A percentile compares a stretch with the other conserved stretches of the same genome.
These are phyloP conservation scores for Helotiales sp. DNA, from an alignment of 2,329 filamentous ascomycete species.

Conservation along the genomic window DNA sequence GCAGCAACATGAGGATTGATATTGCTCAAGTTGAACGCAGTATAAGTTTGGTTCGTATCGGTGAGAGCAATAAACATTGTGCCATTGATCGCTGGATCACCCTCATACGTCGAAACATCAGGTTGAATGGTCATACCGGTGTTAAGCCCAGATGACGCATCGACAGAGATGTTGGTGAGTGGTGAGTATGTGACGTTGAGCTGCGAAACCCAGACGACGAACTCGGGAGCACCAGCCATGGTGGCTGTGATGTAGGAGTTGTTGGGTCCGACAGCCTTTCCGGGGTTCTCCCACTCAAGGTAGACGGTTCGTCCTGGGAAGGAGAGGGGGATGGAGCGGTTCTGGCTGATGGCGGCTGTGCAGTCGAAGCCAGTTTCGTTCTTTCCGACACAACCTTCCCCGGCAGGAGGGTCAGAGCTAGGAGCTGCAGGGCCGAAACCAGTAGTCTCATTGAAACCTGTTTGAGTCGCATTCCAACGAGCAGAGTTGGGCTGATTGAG, in stretches of 20 bases:
- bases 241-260: conserved; percentile 74
- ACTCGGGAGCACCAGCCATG: conserved; percentile 59
- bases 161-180: conserved; percentile 50
- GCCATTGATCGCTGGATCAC: conserved; percentile 58
- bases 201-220: conserved; percentile 75
- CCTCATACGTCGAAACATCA: conserved; percentile 59
- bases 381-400: conserved; percentile 57
- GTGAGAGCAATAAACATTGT: conserved; percentile 81
- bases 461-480: conserved; percentile 62
- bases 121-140: conserved; percentile 66
- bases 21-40: conserved; percentile 73
- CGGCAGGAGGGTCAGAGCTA: conserved; percentile 38
- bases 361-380: conserved; percentile 57
- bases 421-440: conserved; percentile 48
- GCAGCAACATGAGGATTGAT: conserved; percentile 78
- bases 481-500: conserved; percentile 77
- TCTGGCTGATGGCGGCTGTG: conserved; percentile 63
- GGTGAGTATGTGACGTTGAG: conserved; percentile 72
- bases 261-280: conserved; percentile 71
- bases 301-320: conserved; percentile 73
- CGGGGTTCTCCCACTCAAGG: conserved; percentile 71
- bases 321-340: conserved; percentile 69
- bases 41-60: conserved; percentile 65
- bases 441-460: conserved; percentile 62
- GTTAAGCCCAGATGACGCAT: conserved; percentile 31